Base-by-base conservation (phyloP, 2,329 filamentous ascomycete genomes). In the Fusarium pseudocircinatum region DNA sequence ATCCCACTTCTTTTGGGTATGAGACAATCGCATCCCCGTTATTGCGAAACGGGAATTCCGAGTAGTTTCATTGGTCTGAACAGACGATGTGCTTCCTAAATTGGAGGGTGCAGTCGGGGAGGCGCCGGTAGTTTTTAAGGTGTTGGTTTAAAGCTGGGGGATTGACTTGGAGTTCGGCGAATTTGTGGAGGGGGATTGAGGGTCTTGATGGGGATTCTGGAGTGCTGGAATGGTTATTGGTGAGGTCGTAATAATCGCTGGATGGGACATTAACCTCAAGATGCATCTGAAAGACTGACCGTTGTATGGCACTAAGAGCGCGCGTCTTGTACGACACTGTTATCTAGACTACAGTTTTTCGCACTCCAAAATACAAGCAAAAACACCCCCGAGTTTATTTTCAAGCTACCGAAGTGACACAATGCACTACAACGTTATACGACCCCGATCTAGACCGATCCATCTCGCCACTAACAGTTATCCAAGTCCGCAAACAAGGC, bases 11-110 rank as follows among this genome's bases (percentile, higher is more conserved):
- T 30, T 50, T 22, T 20, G 28, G 28, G 30, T 37, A 72, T 72
- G 67, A 63, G 32, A 56, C 60, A 65, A 72, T 72, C 47, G 4
- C 22, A 72, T 71, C 69, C 69, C 39, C 57, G 69, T 28, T 40
- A 71, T 72, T 54, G 63, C 69, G 69, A 72, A 67, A 53, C 43
- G 9, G 10, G 1, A 46, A 43, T 18, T 26, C 1, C 15, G 2
- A 4, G n/a, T 4, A 22, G 3, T 63, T 49, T 53, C 7, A 71
- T 44, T 71, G 69, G 69, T 28, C 30, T 24, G 15, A 18, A 36
- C 12, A 26, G 18, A n/a, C 30, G 43, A 43, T 3, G 20, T 37
- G 14, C 16, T 50, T 6, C 30, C 30, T 6, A 6, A 37, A 39
- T 10, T 18, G 22, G 28, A 37, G 30, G 37, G 40, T 39, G 4